These are phyloP conservation scores for Stagonosporopsis vannaccii DNA, from an alignment of 2,329 filamentous ascomycete species.

Conservation along the genomic window DNA sequence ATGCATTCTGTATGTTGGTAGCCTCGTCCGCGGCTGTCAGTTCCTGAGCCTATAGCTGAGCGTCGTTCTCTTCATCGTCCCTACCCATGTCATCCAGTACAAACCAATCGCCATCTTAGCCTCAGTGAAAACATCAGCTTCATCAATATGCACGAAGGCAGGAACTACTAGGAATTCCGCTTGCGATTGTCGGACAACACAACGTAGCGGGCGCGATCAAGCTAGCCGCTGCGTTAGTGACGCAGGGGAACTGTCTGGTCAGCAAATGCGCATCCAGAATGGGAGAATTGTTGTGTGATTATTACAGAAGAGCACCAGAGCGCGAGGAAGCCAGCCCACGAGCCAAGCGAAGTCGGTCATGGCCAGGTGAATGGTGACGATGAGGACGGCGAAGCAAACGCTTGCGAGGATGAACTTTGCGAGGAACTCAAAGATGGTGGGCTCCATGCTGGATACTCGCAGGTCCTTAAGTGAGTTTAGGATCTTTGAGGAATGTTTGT, in stretches of 20 bases:
- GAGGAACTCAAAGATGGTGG: not conserved
- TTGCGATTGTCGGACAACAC: constrained; percentile 81
- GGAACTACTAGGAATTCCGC: constrained; percentile 84
- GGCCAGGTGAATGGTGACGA: not conserved
- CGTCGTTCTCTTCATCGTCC: constrained; percentile 87
- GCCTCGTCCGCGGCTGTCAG: constrained; percentile 50
- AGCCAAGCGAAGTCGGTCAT: not conserved
- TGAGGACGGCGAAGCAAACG: not conserved
- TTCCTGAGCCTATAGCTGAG: constrained; percentile 81
- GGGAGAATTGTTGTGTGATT: not conserved
- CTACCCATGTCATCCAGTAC: constrained; percentile 79
- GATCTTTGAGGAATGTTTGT: not conserved
- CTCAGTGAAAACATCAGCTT: constrained; percentile 53
- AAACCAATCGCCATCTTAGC: constrained; percentile 67
- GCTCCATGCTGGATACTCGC: not conserved
- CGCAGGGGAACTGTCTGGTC: not conserved
- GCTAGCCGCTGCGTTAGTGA: not conserved
- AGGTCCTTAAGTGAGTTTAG: not conserved
- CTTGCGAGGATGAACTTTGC: not conserved
- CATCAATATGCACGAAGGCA: constrained; percentile 63
- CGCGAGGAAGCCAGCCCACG: not conserved
- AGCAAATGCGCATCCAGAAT: not conserved
- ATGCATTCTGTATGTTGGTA: no score
- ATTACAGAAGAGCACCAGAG: not conserved
- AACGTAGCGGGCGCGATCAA: no score